A percentile compares a stretch with the other conserved stretches of the same genome.
Conservation (phyloP, 345 rosid species). For the Odontarrhena argentea region DNA sequence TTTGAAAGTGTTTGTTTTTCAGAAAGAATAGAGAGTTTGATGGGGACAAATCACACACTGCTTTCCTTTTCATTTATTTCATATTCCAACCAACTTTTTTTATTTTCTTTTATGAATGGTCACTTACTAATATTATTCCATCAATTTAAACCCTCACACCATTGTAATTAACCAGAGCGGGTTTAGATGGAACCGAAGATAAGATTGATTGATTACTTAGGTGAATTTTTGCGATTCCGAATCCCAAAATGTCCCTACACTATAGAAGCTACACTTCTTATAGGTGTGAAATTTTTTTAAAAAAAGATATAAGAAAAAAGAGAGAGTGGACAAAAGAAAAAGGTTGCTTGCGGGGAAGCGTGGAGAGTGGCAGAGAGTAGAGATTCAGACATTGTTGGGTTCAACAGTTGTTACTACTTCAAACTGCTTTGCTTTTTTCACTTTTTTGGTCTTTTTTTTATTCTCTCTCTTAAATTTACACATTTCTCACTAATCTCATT, state of each 20-base stretch:
- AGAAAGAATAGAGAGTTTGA: slow-evolving; percentile 34
- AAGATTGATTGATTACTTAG: background rate
- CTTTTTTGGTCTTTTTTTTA: slow-evolving; percentile 26
- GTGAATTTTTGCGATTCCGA: slow-evolving; percentile 15
- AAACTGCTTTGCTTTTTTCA: slow-evolving; percentile 27
- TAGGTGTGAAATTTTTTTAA: slow-evolving; percentile 25
- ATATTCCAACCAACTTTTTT: slow-evolving; percentile 33
- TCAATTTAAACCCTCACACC: background rate
- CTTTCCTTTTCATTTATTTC: slow-evolving; percentile 36
- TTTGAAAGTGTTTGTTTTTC: slow-evolving; percentile 25
- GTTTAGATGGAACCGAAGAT: slow-evolving; percentile 19
- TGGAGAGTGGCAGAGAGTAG: slow-evolving; percentile 52
- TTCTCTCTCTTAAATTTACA: slow-evolving; percentile 38
- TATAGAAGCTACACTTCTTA: slow-evolving; percentile 31
- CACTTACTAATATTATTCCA: slow-evolving; percentile 18
- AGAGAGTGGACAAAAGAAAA: slow-evolving; percentile 48
- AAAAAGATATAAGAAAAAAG: background rate
- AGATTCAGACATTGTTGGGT: slow-evolving; percentile 43
- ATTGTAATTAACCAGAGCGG: slow-evolving; percentile 23
- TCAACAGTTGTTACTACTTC: slow-evolving; percentile 38
- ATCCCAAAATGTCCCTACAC: slow-evolving; percentile 42
- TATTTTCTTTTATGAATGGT: background rate
- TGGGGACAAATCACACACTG: slow-evolving; percentile 36
- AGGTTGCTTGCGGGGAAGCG: slow-evolving; percentile 70
- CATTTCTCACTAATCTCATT: slow-evolving; percentile 11